These are phyloP conservation scores for Ophiorrhiza pumila DNA, from an alignment of 257 asterid species.

Conservation along the genomic window DNA sequence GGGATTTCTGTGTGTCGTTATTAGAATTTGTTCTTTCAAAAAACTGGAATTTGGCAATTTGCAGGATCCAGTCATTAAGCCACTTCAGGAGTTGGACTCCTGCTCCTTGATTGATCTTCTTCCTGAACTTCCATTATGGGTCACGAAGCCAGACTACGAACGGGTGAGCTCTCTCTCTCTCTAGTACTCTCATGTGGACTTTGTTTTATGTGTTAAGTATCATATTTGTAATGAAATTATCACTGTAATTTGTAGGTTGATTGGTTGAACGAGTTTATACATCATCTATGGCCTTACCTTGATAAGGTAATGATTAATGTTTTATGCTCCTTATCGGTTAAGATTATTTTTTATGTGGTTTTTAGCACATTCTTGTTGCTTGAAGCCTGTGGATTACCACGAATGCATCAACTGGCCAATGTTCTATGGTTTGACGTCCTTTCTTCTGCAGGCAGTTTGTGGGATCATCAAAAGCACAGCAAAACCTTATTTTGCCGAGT, in stretches of 20 bases:
- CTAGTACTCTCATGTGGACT: no score
- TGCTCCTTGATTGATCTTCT: conserved; percentile 45
- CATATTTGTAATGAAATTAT: conserved; percentile 3
- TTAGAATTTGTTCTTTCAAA: background rate
- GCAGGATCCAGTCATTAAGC: conserved; percentile 39
- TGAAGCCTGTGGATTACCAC: background rate
- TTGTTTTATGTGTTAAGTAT: background rate
- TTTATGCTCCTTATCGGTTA: background rate
- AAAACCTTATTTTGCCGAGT: conserved; percentile 55
- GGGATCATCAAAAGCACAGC: conserved; percentile 49
- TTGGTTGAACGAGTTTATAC: conserved; percentile 66
- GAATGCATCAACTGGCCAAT: background rate
- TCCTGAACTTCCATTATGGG: conserved; percentile 74
- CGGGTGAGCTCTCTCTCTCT: conserved; percentile 53
- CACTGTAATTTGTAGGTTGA: conserved; percentile 49
- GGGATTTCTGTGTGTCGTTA: no score
- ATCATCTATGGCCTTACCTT: conserved; percentile 62
- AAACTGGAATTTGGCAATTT: conserved; percentile 18
- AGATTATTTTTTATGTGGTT: background rate
- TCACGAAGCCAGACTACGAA: conserved; percentile 78
- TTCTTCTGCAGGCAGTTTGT: conserved; percentile 52
- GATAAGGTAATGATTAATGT: conserved; percentile 52
- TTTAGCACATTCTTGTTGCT: background rate
- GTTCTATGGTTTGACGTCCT: conserved; percentile 12
- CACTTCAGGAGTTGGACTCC: conserved; percentile 35